Conservation (phyloP, 108 stramenopile species). For the Pseudonitzschia pungens region DNA sequence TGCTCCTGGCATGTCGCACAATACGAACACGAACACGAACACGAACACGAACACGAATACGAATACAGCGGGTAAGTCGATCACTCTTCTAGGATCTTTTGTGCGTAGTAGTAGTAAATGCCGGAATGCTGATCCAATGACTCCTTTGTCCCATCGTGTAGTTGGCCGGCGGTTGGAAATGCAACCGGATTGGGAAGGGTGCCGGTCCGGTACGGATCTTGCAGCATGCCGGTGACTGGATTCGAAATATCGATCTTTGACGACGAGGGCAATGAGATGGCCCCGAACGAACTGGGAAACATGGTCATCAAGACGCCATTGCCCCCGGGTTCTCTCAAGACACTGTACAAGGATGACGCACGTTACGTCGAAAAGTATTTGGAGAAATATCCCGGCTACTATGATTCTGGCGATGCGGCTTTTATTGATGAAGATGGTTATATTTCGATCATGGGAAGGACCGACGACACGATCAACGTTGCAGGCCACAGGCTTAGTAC, state of each 20-base stretch:
- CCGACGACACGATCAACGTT: constrained; percentile 76
- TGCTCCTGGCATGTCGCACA: not conserved
- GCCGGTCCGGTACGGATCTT: constrained; percentile 44
- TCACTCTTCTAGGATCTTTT: not conserved
- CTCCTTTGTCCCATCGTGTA: not conserved
- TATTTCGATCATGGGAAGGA: constrained; percentile 69
- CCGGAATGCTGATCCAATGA: not conserved
- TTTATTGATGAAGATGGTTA: constrained; percentile 75
- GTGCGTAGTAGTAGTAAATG: not conserved
- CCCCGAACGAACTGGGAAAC: constrained; percentile 43
- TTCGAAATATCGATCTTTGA: constrained; percentile 49
- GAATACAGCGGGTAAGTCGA: not conserved
- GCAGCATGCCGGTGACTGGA: constrained; percentile 51
- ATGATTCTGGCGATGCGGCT: constrained; percentile 69
- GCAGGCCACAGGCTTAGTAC: constrained; percentile 73
- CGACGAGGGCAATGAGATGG: constrained; percentile 38
- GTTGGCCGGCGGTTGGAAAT: constrained; percentile 45
- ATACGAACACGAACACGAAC: no score
- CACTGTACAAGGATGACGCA: constrained; percentile 63
- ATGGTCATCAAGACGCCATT: constrained; percentile 69
- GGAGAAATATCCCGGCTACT: constrained; percentile 62
- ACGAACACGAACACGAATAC: no score
- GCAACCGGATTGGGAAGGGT: constrained; percentile 46
- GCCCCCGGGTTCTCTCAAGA: constrained; percentile 70
- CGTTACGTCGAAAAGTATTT: constrained; percentile 57